Evolutionary conservation across 176 grass and related monocot genomes (phyloP).

Genomic region (Dendrocalamus sinicus): DNA sequence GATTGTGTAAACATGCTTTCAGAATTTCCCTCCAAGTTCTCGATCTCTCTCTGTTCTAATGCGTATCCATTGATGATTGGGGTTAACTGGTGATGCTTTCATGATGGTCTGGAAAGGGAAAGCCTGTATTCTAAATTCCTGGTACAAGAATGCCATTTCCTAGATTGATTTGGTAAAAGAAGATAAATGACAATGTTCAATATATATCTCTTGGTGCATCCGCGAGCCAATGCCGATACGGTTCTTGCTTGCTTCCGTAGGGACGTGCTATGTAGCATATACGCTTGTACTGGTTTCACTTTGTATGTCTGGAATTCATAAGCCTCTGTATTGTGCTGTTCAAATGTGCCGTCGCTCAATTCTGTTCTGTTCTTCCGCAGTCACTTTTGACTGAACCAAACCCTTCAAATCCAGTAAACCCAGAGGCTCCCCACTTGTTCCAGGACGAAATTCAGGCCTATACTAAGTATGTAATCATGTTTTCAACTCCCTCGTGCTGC

Average conservation of each 20-base stretch:
- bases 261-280: neutral
- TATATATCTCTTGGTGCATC: neutral
- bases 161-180: neutral
- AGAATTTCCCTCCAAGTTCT: neutral
- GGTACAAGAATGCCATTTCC: neutral
- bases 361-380: neutral
- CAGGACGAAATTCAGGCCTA: constrained; percentile 33
- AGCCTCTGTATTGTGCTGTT: neutral
- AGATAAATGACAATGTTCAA: neutral
- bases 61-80: neutral
- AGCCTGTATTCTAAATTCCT: neutral
- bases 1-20: neutral
- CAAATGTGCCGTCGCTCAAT: neutral
- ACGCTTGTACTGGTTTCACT: neutral
- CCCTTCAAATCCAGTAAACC: constrained; percentile 42
- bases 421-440: constrained; percentile 15
- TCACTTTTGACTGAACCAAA: constrained; percentile 48
- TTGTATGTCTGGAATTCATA: neutral
- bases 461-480: neutral
- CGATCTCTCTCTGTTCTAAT: neutral
- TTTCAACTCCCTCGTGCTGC: neutral
- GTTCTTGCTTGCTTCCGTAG: neutral
- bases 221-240: neutral
- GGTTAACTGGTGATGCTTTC: neutral
- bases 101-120: neutral